These are phyloP conservation scores for Poterioochromonas sp. DNA, from an alignment of 352 stramenopile species.

Conservation along the genomic window DNA sequence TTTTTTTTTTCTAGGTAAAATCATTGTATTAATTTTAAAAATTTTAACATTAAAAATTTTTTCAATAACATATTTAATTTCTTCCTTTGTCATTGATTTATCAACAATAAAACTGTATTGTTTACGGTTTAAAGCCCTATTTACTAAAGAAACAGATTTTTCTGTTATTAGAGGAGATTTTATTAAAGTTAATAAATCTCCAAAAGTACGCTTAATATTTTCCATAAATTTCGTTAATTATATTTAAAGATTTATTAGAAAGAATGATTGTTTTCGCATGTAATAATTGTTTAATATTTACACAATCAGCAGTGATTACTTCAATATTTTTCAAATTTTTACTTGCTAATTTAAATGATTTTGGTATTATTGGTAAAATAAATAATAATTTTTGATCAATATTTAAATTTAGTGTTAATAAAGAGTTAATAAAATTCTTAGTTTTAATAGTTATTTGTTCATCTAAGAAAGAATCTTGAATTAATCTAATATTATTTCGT, in stretches of 20 bases:
- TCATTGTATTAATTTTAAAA: constrained; percentile 18
- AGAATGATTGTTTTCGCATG: constrained; percentile 40
- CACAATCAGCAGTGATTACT: constrained; percentile 21
- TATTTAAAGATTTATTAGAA: constrained; percentile 36
- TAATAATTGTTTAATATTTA: constrained; percentile 43
- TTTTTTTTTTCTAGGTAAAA: constrained; percentile 43
- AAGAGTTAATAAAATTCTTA: constrained; percentile 38
- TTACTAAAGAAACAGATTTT: constrained; percentile 37
- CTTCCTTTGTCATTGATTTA: constrained; percentile 37
- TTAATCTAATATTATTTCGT: constrained; percentile 38
- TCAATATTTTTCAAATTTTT: constrained; percentile 41
- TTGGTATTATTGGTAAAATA: constrained; percentile 15
- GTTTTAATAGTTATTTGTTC: constrained; percentile 34
- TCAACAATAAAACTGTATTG: constrained; percentile 38
- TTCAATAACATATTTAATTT: constrained; percentile 44
- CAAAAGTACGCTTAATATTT: constrained; percentile 12
- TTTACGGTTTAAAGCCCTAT: constrained; percentile 38
- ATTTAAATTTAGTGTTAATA: constrained; percentile 38
- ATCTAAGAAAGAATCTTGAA: constrained; percentile 37
- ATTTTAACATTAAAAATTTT: constrained; percentile 38
- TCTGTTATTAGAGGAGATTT: constrained; percentile 32
- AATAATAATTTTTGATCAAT: constrained; percentile 34
- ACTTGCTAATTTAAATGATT: not conserved
- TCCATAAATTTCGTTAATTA: constrained; percentile 41
- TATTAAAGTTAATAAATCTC: constrained; percentile 20